A percentile compares a stretch with the other conserved stretches of the same genome.
Evolutionary conservation across 345 rosid genomes (phyloP).

Genomic region (Euphorbia peplus): DNA sequence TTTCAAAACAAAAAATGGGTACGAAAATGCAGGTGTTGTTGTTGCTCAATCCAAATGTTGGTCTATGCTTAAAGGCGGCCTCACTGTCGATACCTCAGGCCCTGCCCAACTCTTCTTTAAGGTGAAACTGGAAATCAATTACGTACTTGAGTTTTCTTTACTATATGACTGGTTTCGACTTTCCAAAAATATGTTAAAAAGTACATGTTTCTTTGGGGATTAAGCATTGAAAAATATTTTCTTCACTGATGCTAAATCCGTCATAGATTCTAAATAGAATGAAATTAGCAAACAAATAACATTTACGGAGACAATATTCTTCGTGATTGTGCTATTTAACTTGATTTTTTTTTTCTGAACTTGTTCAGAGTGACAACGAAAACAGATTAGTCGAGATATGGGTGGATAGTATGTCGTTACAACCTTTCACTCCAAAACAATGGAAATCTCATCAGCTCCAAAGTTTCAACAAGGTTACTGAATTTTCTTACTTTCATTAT

Average conservation of each 20-base stretch:
- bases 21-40: slow-evolving; percentile 42
- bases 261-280: too few relatives aligned
- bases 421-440: slow-evolving; percentile 66
- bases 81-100: slow-evolving; percentile 57
- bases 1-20: slow-evolving; percentile 42
- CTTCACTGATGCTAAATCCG: too few relatives aligned
- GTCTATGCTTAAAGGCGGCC: slow-evolving; percentile 92
- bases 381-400: slow-evolving; percentile 55
- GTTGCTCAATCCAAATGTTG: slow-evolving; percentile 68
- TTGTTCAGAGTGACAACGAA: slow-evolving; percentile 45
- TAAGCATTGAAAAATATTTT: too few relatives aligned
- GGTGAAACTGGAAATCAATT: too few relatives aligned
- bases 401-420: slow-evolving; percentile 78
- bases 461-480: slow-evolving; percentile 32
- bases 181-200: too few relatives aligned
- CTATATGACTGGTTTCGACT: too few relatives aligned
- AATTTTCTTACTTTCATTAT: too few relatives aligned
- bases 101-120: slow-evolving; percentile 61
- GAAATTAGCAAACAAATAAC: too few relatives aligned
- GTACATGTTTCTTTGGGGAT: too few relatives aligned
- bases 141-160: not conserved
- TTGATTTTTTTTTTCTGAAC: too few relatives aligned
- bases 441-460: slow-evolving; percentile 69
- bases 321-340: too few relatives aligned
- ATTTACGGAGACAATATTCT: too few relatives aligned